Evolutionary conservation across 1,139 yeast species (phyloP).

Genomic region (Petasospora fabianii): DNA sequence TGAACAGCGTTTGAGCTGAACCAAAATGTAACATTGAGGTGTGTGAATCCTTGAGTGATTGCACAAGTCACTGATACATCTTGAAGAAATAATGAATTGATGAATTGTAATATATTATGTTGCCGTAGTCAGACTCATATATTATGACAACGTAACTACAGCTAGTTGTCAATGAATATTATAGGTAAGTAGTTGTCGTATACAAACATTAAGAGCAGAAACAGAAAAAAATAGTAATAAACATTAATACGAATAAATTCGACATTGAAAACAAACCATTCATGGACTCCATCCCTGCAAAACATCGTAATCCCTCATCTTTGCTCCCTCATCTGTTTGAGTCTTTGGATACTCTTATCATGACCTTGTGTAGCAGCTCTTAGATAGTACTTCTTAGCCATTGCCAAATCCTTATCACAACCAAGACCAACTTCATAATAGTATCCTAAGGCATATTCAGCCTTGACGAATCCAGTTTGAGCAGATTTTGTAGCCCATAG

Average conservation of each 20-base stretch:
- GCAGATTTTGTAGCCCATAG: slow-evolving; percentile 89
- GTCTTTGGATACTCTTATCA: slow-evolving; percentile 42
- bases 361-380: slow-evolving; percentile 61
- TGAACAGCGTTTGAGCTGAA: slow-evolving; percentile 26
- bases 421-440: slow-evolving; percentile 81
- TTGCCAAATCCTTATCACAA: slow-evolving; percentile 40
- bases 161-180: no score
- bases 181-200: no score
- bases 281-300: no score
- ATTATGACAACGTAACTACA: no score
- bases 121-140: no score
- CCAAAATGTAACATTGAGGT: neutral
- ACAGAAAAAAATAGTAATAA: no score
- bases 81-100: neutral
- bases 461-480: slow-evolving; percentile 73
- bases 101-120: no score
- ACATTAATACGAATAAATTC: no score
- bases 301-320: no score
- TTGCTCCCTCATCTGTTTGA: slow-evolving; percentile 14
- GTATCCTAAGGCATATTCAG: slow-evolving; percentile 80
- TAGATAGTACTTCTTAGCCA: slow-evolving; percentile 52
- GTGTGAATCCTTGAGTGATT: no score
- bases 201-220: no score
- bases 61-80: neutral
- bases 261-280: no score